Percentiles rank a stretch among this genome's conserved stretches.
These are phyloP conservation scores for Claviceps humidiphila DNA, from an alignment of 2,329 filamentous ascomycete species.

Conservation along the genomic window DNA sequence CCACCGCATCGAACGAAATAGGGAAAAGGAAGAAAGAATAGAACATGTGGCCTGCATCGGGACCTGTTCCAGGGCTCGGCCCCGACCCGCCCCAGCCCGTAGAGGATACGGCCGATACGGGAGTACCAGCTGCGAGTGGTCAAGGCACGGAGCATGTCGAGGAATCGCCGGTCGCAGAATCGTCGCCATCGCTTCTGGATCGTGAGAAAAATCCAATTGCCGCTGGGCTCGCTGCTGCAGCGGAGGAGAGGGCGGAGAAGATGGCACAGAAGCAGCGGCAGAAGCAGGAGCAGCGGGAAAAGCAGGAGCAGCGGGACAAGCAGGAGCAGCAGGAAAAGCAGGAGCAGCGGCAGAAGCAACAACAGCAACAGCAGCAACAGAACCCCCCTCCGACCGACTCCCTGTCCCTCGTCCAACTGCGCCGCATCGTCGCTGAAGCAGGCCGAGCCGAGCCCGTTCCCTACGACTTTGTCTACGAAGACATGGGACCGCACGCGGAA, in stretches of 20 bases:
- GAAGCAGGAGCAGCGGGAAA: constrained; percentile 10
- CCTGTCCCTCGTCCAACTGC: constrained; percentile 60
- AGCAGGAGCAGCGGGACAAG: constrained; percentile 10
- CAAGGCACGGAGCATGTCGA: constrained; percentile 23
- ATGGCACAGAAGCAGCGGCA: constrained; percentile 6
- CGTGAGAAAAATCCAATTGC: constrained; percentile 15
- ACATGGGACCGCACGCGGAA: constrained; percentile 61
- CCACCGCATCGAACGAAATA: neutral
- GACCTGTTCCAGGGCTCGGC: neutral
- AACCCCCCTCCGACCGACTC: constrained; percentile 43
- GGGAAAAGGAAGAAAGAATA: neutral
- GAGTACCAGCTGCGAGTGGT: constrained; percentile 19
- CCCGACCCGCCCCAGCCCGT: constrained; percentile 10
- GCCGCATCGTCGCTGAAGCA: constrained; percentile 60
- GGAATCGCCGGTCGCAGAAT: constrained; percentile 13
- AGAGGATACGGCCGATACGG: constrained; percentile 29
- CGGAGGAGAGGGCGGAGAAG: constrained; percentile 10
- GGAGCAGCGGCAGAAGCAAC: constrained; percentile 10
- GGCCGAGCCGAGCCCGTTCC: constrained; percentile 54
- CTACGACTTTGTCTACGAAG: constrained; percentile 77
- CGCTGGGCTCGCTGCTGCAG: constrained; percentile 9
- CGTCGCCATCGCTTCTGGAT: constrained; percentile 9
- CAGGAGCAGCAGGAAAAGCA: constrained; percentile 3
- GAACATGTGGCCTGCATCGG: constrained; percentile 23
- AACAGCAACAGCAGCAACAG: constrained; percentile 11